A percentile compares a stretch with the other conserved stretches of the same genome.
Evolutionary conservation across 441 rosid species (phyloP).

Genomic region (Erodium chrysanthum): DNA sequence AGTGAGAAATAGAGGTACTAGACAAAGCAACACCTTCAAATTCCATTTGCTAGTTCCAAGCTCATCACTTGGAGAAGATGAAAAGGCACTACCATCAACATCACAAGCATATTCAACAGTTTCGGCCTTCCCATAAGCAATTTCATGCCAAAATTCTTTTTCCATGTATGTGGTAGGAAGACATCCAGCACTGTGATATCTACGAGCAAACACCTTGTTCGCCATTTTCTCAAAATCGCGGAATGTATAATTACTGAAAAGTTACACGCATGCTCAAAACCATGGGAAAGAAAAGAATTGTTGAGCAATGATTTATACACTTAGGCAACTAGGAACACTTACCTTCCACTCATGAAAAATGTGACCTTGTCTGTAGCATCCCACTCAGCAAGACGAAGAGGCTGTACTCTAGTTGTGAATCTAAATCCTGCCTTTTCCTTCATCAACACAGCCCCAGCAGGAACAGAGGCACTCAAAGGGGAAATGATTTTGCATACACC

Average conservation of each 20-base stretch:
- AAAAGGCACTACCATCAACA: conserved; percentile 99
- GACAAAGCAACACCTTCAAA: conserved; percentile 64
- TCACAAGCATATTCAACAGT: conserved; percentile 99
- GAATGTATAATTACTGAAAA: conserved; percentile 82
- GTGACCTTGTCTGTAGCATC: conserved; percentile 82
- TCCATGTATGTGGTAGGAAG: conserved; percentile 88
- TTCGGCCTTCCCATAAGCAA: conserved; percentile 88
- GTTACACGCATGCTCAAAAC: conserved; percentile 25
- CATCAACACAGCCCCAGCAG: conserved; percentile 87
- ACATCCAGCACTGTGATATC: conserved; percentile 85
- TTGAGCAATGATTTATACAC: conserved; percentile 4
- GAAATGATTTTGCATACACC: conserved; percentile 95
- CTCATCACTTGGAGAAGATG: conserved; percentile 70
- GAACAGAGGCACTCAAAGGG: conserved; percentile 75
- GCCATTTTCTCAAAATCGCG: conserved; percentile 99
- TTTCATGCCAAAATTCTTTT: conserved; percentile 99
- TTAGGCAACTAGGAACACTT: conserved; percentile 19
- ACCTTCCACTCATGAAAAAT: conserved; percentile 99
- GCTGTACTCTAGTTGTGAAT: conserved; percentile 96
- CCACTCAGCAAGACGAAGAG: conserved; percentile 99
- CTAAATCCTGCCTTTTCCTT: conserved; percentile 83
- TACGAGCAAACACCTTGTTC: conserved; percentile 84
- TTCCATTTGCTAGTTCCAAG: conserved; percentile 98
- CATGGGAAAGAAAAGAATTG: not conserved
- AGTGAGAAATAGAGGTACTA: conserved; percentile 13